Conservation (phyloP, 1,284 basidiomycete genomes). For the Pseudozyma hubeiensis region DNA sequence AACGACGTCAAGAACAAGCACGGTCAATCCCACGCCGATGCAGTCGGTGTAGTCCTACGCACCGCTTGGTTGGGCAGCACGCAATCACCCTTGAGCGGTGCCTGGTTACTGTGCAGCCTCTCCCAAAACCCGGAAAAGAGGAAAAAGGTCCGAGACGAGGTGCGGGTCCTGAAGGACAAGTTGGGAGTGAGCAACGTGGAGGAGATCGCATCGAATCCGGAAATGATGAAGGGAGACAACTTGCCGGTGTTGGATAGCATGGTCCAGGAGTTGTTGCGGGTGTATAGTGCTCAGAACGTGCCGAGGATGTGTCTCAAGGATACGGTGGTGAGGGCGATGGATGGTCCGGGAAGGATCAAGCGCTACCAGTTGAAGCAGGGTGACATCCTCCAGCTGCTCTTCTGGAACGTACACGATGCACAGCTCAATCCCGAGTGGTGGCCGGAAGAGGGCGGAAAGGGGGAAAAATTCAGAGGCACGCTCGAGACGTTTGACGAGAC, state of each 20-base stretch:
- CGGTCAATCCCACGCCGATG: slow-evolving; percentile 6
- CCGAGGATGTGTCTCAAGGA: slow-evolving; percentile 22
- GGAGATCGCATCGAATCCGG: slow-evolving; percentile 6
- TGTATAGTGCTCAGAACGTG: slow-evolving; percentile 15
- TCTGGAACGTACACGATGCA: slow-evolving; percentile 18
- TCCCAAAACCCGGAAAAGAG: slow-evolving; percentile 5
- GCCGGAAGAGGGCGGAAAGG: slow-evolving; percentile 7
- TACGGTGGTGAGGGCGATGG: slow-evolving; percentile 8
- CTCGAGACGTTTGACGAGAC: slow-evolving; percentile 20
- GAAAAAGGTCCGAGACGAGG: background rate
- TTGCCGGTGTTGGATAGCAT: slow-evolving; percentile 16
- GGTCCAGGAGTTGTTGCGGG: slow-evolving; percentile 19
- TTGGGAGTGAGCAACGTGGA: background rate
- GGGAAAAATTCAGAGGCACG: slow-evolving; percentile 4
- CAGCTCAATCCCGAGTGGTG: slow-evolving; percentile 14
- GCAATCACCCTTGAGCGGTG: slow-evolving; percentile 18
- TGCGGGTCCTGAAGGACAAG: background rate
- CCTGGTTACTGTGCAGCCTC: slow-evolving; percentile 21
- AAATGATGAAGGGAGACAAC: slow-evolving; percentile 10
- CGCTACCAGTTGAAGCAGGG: slow-evolving; percentile 17
- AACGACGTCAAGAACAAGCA: slow-evolving; percentile 3
- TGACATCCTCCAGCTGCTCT: slow-evolving; percentile 19
- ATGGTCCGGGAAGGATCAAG: background rate
- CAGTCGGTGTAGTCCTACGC: slow-evolving; percentile 8
- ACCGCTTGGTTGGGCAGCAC: slow-evolving; percentile 22